Evolutionary conservation across 805 yeast species (phyloP).

Genomic region (Teunomyces atbi): DNA sequence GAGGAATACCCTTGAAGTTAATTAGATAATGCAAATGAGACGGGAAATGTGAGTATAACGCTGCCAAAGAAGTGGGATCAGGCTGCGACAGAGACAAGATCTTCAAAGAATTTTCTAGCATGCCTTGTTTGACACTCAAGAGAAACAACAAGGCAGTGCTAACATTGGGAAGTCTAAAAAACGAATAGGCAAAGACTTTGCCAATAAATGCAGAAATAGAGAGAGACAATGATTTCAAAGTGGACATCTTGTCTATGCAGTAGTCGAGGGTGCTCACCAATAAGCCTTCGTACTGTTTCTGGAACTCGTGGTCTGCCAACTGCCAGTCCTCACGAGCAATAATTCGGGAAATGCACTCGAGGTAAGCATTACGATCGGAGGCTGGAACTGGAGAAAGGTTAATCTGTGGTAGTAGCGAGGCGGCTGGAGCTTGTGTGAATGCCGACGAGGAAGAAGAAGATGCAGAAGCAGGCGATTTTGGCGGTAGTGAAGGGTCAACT

Average conservation of each 20-base stretch:
- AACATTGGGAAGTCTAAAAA: constrained; percentile 52
- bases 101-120: constrained; percentile 30
- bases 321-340: constrained; percentile 49
- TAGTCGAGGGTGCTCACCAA: constrained; percentile 54
- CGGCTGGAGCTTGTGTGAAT: constrained; percentile 13
- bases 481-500: not conserved
- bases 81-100: constrained; percentile 3
- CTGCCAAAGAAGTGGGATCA: not conserved
- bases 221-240: constrained; percentile 51
- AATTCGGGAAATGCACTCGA: constrained; percentile 54
- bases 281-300: constrained; percentile 26
- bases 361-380: constrained; percentile 50
- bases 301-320: constrained; percentile 21
- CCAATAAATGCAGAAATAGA: constrained; percentile 66
- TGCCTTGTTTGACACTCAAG: constrained; percentile 51
- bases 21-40: constrained; percentile 28
- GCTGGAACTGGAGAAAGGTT: constrained; percentile 31
- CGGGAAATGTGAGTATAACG: constrained; percentile 23
- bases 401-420: constrained; percentile 41
- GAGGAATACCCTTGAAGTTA: constrained; percentile 28
- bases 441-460: not conserved
- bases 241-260: constrained; percentile 46
- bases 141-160: constrained; percentile 57
- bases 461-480: not conserved
- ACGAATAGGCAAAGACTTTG: constrained; percentile 65